Evolutionary conservation across 169 alveolate genomes (phyloP).

Genomic region (Plasmodium ovale): DNA sequence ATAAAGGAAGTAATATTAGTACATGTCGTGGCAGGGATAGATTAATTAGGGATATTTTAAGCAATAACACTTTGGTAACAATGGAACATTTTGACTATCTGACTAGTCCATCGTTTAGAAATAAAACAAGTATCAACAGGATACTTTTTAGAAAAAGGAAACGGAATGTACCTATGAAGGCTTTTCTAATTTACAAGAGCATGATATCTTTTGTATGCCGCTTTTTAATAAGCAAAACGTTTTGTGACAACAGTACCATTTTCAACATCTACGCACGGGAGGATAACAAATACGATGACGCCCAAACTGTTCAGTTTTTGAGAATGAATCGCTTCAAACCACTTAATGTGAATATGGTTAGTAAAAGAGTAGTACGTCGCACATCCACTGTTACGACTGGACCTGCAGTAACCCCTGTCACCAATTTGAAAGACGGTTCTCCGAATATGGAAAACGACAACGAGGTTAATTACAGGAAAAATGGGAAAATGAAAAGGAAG

Average conservation of each 20-base stretch:
- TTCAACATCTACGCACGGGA: constrained; percentile 35
- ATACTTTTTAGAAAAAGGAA: background rate
- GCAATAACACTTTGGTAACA: constrained; percentile 19
- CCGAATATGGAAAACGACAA: background rate
- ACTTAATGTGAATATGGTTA: background rate
- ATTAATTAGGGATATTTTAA: background rate
- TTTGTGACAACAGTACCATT: constrained; percentile 73
- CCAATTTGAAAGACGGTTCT: background rate
- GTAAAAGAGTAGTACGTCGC: background rate
- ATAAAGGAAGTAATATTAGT: background rate
- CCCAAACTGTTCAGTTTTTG: background rate
- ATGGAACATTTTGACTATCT: constrained; percentile 48
- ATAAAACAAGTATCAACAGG: background rate
- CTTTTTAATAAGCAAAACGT: constrained; percentile 71
- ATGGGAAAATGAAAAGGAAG: constrained; percentile 8
- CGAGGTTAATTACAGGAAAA: background rate
- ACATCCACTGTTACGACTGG: background rate
- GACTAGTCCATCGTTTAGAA: background rate
- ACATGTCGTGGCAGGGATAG: too few species aligned
- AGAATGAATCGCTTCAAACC: constrained; percentile 38
- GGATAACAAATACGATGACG: constrained; percentile 14
- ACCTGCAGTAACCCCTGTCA: background rate
- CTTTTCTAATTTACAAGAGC: constrained; percentile 27
- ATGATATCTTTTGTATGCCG: constrained; percentile 74
- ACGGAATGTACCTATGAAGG: constrained; percentile 13